Evolutionary conservation across 805 yeast genomes (phyloP), one percentile per base, ranked within the genome.

Genomic region (Saccharomycopsis vini): DNA sequence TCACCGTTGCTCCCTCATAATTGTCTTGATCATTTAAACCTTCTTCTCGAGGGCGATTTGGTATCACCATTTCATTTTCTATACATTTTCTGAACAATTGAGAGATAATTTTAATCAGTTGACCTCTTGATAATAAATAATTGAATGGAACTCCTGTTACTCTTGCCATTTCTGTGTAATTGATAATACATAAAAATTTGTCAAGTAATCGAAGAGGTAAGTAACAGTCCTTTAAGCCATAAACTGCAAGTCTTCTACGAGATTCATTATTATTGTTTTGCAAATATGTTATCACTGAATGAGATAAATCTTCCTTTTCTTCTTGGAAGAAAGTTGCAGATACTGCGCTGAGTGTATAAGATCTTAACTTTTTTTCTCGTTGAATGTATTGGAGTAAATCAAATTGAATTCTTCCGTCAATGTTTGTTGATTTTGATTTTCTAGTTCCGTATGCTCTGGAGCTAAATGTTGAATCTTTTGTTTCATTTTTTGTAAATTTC

Each of bases 111-210:
- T 92, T 92, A 61, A 92, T 90, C 63, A 92, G 98, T 66, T 92
- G 99, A 32, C 99, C 99, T 58, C 99, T 75, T 13, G 94, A 61
- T 36, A 92, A 66, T 49, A 92, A 70, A 57, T 79, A 90, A 1
- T 96, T 82, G 56, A 92, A 87, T 0, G 99, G 98, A 9, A 92
- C 97, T 52, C 99, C 99, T 0, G 98, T 92, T 22, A 92, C 99
- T 67, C 99, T 81, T 1, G 98, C 97, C 99, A 92, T 92, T 64
- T 92, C 99, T 0, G 97, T 90, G 63, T 92, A 92, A 57, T 92
- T 92, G 49, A 94, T 95, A 49, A 92, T 68, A 55, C 97, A 88
- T 98, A 92, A 94, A 43, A 92, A 71, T 56, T 90, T 94, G 51
- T 90, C 97, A 55, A 89, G 63, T 30, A 92, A 69, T 51, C 98